Evolutionary conservation across 1,284 basidiomycete species (phyloP).

Genomic region (Mycena sp.): DNA sequence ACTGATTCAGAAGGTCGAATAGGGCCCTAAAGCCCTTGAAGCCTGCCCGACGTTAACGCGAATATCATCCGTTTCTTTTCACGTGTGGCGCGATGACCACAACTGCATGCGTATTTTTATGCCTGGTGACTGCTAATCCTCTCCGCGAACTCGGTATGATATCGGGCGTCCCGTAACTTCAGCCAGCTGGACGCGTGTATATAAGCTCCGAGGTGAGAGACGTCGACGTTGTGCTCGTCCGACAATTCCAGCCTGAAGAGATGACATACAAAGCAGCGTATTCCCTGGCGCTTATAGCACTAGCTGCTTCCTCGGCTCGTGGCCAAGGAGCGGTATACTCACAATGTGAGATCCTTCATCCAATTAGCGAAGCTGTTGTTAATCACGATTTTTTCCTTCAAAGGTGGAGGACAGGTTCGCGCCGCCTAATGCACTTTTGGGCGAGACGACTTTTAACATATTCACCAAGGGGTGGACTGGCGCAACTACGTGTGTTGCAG

Average conservation of each 20-base stretch:
- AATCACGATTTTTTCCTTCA: not conserved
- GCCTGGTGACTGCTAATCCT: not conserved
- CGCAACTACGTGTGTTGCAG: conserved; percentile 50
- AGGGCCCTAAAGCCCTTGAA: too few relatives aligned
- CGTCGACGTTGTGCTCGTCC: too few relatives aligned
- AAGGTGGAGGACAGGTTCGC: conserved; percentile 11
- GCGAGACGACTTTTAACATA: not conserved
- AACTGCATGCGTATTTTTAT: not conserved
- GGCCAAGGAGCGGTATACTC: conserved; percentile 1
- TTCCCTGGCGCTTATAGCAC: not conserved
- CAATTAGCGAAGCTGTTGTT: not conserved
- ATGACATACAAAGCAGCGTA: not conserved
- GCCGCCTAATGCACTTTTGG: not conserved
- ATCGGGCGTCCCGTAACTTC: too few relatives aligned
- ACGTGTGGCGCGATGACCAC: not conserved
- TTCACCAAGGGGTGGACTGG: conserved; percentile 46
- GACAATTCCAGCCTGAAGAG: not conserved
- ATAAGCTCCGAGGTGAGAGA: not conserved
- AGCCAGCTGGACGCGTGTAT: not conserved
- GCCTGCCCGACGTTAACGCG: conserved; percentile 13
- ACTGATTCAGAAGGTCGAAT: too few relatives aligned
- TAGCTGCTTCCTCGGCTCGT: not conserved
- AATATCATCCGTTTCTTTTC: conserved; percentile 1
- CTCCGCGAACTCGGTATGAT: not conserved
- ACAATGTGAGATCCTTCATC: conserved; percentile 4